These are phyloP conservation scores for Penicillium carneum DNA, from an alignment of 2,329 filamentous ascomycete species.

Conservation along the genomic window DNA sequence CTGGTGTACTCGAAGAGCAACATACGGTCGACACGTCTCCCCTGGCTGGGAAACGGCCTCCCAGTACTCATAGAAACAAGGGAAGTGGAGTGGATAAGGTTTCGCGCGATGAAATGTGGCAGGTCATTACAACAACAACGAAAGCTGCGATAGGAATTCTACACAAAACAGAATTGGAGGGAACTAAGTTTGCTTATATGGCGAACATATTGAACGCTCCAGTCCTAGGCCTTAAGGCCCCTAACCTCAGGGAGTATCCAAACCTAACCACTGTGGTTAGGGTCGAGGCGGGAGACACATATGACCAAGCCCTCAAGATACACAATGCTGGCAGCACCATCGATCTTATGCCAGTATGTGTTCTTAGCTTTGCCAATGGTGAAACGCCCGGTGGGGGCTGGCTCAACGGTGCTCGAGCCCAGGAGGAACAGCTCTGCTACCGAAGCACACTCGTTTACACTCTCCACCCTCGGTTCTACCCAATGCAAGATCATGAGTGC, in stretches of 20 bases:
- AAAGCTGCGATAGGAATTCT: not conserved
- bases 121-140: not conserved
- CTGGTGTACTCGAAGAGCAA: not conserved
- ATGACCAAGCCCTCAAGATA: conserved; percentile 62
- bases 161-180: not conserved
- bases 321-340: conserved; percentile 31
- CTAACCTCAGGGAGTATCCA: conserved; percentile 11
- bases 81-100: not conserved
- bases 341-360: conserved; percentile 55
- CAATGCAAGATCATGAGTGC: conserved; percentile 58
- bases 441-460: conserved; percentile 58
- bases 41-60: not conserved
- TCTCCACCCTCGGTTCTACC: conserved; percentile 60
- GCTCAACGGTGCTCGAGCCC: conserved; percentile 66
- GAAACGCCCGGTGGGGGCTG: conserved; percentile 68
- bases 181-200: not conserved
- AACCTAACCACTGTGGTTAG: conserved; percentile 48
- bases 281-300: conserved; percentile 65
- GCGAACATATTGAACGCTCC: conserved; percentile 15
- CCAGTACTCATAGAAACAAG: too few species aligned
- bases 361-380: conserved; percentile 72
- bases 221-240: conserved; percentile 41
- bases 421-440: conserved; percentile 74
- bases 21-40: not conserved
- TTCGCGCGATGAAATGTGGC: rapidly evolving